phyloP scores from a whole-genome alignment of 2,329 filamentous ascomycete genomes.

The Scedosporium dehoogii region DNA sequence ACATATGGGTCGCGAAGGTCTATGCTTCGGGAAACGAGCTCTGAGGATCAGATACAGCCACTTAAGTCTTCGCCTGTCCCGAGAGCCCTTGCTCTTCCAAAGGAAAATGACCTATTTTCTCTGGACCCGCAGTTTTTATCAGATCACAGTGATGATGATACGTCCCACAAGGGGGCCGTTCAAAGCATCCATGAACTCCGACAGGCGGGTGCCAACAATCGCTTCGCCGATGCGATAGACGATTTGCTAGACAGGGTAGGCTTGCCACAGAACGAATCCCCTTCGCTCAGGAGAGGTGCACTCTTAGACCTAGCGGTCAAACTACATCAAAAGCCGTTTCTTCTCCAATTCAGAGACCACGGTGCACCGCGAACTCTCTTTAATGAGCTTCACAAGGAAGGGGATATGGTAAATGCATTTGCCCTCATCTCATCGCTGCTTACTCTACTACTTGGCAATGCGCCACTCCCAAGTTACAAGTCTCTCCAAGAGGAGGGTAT shows the following conservation, averaged over 20 bases:
- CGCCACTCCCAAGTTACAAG: slow-evolving; percentile 47
- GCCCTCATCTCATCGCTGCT: slow-evolving; percentile 54
- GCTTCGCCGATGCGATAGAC: slow-evolving; percentile 56
- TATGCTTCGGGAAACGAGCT: slow-evolving; percentile 7
- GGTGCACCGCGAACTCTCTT: slow-evolving; percentile 61
- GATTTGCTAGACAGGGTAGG: slow-evolving; percentile 54
- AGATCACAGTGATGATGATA: slow-evolving; percentile 32
- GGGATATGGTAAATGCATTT: slow-evolving; percentile 53
- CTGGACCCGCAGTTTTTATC: slow-evolving; percentile 23
- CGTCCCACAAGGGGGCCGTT: slow-evolving; percentile 38
- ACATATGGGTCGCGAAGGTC: slow-evolving; percentile 25
- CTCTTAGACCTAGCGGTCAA: slow-evolving; percentile 51
- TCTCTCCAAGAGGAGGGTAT: slow-evolving; percentile 46
- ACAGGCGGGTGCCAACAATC: slow-evolving; percentile 56
- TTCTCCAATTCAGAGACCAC: slow-evolving; percentile 63
- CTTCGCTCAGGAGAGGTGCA: slow-evolving; percentile 45
- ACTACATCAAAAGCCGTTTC: slow-evolving; percentile 52
- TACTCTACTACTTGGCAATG: slow-evolving; percentile 50
- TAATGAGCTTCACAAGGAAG: slow-evolving; percentile 46
- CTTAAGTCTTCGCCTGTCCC: background rate
- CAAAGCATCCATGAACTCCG: slow-evolving; percentile 56
- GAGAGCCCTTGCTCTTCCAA: background rate
- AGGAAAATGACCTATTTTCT: slow-evolving; percentile 2
- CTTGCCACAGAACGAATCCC: slow-evolving; percentile 31
- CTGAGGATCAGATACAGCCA: slow-evolving; percentile 2